A percentile compares a stretch with the other conserved stretches of the same genome.
Conservation (phyloP, 306 rosid species). For the Dalbergia oliveri region DNA sequence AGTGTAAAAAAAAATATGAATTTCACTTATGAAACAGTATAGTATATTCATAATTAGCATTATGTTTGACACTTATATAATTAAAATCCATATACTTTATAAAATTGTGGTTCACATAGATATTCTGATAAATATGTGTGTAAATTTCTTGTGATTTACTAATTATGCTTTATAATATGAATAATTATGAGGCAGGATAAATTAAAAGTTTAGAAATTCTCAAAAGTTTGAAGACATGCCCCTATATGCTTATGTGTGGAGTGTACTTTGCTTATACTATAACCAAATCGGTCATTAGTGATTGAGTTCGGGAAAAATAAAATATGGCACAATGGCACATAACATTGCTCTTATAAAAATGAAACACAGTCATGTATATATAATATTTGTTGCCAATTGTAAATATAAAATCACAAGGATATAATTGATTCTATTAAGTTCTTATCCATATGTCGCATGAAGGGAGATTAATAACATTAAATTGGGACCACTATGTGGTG, state of each 20-base stretch:
- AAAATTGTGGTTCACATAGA: too few species aligned
- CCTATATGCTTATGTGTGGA: neutral
- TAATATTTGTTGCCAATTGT: neutral
- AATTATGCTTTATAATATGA: too few species aligned
- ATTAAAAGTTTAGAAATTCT: neutral
- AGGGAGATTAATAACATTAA: neutral
- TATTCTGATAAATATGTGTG: too few species aligned
- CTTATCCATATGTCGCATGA: constrained; percentile 1
- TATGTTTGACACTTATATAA: too few species aligned
- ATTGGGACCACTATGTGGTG: constrained; percentile 17
- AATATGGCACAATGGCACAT: neutral
- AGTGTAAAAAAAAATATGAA: too few species aligned
- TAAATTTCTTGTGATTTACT: too few species aligned
- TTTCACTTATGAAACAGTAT: too few species aligned
- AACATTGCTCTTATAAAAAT: neutral
- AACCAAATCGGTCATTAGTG: too few species aligned
- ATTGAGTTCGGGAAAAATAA: neutral
- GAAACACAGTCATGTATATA: neutral
- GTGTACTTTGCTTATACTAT: too few species aligned
- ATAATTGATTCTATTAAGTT: constrained; percentile 10
- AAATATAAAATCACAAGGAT: neutral
- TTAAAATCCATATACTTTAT: too few species aligned
- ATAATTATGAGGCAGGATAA: neutral
- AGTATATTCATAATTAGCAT: too few species aligned
- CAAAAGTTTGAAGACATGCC: constrained; percentile 12